Evolutionary conservation across 768 basidiomycete genomes (phyloP), one percentile per base, ranked within the genome.

Genomic region (Lactarius trivialis): DNA sequence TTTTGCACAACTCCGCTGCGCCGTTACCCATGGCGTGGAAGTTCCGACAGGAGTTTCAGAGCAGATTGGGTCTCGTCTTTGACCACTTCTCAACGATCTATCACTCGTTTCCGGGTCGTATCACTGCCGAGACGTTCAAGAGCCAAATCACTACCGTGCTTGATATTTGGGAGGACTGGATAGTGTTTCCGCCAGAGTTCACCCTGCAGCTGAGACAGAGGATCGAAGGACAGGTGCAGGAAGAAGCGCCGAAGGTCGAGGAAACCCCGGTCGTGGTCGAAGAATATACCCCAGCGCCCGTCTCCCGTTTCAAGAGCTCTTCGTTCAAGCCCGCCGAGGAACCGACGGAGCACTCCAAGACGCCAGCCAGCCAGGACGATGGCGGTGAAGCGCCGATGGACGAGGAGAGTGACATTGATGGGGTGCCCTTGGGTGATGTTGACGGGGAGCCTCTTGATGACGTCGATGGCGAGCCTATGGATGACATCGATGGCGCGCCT

Each of bases 141-240:
- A 88, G 88, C 67, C 93, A 98, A 73, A 92, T 98, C 62, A 85
- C 84, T 6, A 77, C 85, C 8, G 85, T 98, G 19, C 81, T 98
- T 6, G 95, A 98, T 69, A 88, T 98, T 33, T 98, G 97, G 94
- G 97, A 98, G 71, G 89, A 97, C 71, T 96, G 95, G 94, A 95
- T 98, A 61, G 91, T 98, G 34, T 98, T 98, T 71, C 81, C 91
- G 56, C 89, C 88, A 2, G 91, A 95, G 58, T 91, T 89, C 69
- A 94, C 90, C 0, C 70, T 79, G 2, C 85, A 88, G 68, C 79
- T 96, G 17, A 79, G 92, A 28, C 74, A 74, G 58, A 78, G 93
- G 60, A 79, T 98, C 54, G 91, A 95, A 54, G 91, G 91, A 24
- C 74, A 71, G 21, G 70, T 73, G 21, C 69, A 72, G 60, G 72